Conservation (phyloP, 73 alveolate species). For the Urostyla sp. region DNA sequence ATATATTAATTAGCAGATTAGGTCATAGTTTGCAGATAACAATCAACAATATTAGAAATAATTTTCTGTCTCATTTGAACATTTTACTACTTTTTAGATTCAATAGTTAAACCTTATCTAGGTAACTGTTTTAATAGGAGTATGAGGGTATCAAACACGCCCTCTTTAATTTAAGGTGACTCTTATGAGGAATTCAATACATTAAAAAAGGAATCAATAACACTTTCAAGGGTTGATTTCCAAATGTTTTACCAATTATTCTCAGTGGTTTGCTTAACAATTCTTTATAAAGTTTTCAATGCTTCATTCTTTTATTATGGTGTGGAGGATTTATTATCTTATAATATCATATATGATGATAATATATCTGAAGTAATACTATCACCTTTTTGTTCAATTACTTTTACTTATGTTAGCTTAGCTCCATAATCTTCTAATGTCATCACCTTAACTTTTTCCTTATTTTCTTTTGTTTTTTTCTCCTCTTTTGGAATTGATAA, state of each 20-base stretch:
- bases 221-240: constrained; percentile 37
- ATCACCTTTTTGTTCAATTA: no score
- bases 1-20: neutral
- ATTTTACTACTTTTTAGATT: neutral
- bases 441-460: no score
- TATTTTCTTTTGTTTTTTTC: no score
- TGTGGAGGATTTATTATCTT: neutral
- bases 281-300: neutral
- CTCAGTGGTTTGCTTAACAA: neutral
- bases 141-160: neutral
- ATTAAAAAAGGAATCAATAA: constrained; percentile 8
- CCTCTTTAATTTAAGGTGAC: constrained; percentile 4
- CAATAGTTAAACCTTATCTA: neutral
- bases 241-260: neutral
- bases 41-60: neutral
- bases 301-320: neutral
- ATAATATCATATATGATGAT: no score
- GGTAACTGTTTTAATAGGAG: neutral
- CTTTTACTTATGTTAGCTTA: no score
- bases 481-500: no score
- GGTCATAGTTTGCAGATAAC: neutral
- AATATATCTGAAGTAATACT: no score
- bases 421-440: no score
- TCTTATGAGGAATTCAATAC: neutral
- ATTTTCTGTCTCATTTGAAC: constrained; percentile 10